Evolutionary conservation across 23 red algal species (phyloP).

Genomic region (Rhodosorus marinus): DNA sequence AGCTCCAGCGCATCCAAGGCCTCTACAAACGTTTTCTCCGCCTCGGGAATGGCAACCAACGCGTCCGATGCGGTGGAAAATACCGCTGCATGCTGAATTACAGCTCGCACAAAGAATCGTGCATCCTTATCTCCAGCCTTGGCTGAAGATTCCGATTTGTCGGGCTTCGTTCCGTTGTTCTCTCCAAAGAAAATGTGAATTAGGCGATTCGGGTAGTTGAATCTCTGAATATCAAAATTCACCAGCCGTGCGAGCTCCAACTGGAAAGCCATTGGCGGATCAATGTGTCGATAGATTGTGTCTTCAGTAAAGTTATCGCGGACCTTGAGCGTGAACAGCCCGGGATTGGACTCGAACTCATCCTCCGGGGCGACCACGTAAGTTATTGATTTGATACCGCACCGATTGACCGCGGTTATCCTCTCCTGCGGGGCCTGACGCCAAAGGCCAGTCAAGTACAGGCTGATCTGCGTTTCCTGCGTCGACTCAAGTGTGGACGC

Average conservation of each 20-base stretch:
- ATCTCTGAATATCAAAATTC: constrained; percentile 85
- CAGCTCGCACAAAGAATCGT: constrained; percentile 92
- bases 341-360: constrained; percentile 47
- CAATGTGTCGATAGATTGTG: constrained; percentile 98
- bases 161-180: constrained; percentile 25
- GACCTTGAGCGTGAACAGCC: constrained; percentile 81
- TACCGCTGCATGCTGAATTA: constrained; percentile 79
- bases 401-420: constrained; percentile 21
- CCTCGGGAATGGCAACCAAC: constrained; percentile 77
- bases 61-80: constrained; percentile 35
- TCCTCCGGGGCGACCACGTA: constrained; percentile 78
- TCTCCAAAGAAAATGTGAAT: constrained; percentile 96
- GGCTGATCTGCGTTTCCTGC: too few species aligned
- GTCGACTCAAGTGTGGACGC: too few species aligned
- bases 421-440: too few species aligned
- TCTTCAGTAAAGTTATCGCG: constrained; percentile 60
- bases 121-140: constrained; percentile 55
- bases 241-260: constrained; percentile 77
- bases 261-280: constrained; percentile 97
- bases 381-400: constrained; percentile 77
- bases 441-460: too few species aligned
- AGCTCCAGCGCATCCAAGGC: constrained; percentile 93
- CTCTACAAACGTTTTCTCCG: constrained; percentile 80
- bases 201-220: constrained; percentile 76
- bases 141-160: neutral